Conservation (phyloP, 2,329 filamentous ascomycete species). For the Exophiala dermatitidis region DNA sequence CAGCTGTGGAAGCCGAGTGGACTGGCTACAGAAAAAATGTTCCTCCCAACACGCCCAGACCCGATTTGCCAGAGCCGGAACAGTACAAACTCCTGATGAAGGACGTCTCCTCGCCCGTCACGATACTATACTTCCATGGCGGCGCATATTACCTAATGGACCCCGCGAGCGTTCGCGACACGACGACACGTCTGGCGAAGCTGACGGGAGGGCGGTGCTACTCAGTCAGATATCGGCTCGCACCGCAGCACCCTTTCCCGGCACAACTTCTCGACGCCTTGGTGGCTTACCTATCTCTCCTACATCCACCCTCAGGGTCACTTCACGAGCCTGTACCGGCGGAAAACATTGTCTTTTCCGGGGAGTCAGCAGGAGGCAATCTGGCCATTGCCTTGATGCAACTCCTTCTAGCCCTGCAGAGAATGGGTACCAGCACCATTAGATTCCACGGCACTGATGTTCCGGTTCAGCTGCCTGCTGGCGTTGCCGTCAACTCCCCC, state of each 20-base stretch:
- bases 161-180: constrained; percentile 37
- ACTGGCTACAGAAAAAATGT: constrained; percentile 39
- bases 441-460: constrained; percentile 38
- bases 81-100: constrained; percentile 38
- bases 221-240: constrained; percentile 43
- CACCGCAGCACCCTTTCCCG: constrained; percentile 44
- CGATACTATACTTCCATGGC: constrained; percentile 43
- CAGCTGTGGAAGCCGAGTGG: constrained; percentile 41
- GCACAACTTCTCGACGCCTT: constrained; percentile 42
- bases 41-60: constrained; percentile 33
- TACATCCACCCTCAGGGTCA: constrained; percentile 39
- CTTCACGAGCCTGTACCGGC: constrained; percentile 39
- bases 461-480: constrained; percentile 37
- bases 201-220: constrained; percentile 34
- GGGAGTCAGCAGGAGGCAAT: constrained; percentile 43
- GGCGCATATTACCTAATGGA: constrained; percentile 43
- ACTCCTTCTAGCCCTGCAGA: constrained; percentile 37
- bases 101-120: constrained; percentile 36
- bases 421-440: constrained; percentile 29
- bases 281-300: constrained; percentile 42
- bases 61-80: constrained; percentile 38
- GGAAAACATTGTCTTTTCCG: constrained; percentile 40
- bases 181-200: constrained; percentile 35
- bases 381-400: constrained; percentile 38
- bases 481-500: constrained; percentile 35